Conservation (phyloP, 2,329 filamentous ascomycete species). For the Fusarium praegraminearum region DNA sequence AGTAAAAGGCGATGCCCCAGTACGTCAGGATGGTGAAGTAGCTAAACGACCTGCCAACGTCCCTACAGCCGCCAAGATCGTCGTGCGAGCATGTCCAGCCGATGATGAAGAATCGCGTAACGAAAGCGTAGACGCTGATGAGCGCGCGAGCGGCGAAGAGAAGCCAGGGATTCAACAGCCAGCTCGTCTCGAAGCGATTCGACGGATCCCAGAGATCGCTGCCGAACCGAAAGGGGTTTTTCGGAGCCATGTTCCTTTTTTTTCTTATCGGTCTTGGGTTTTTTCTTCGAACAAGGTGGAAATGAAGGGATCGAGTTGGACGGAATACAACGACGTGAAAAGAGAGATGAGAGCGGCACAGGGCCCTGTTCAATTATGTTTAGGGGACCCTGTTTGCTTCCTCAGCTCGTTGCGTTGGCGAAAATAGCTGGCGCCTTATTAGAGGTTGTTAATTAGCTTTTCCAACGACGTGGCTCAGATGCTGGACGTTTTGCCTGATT, state of each 20-base stretch:
- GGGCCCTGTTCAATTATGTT: background rate
- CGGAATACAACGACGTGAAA: background rate
- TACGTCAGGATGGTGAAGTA: constrained; percentile 87
- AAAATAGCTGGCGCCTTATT: background rate
- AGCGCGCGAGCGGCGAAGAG: constrained; percentile 69
- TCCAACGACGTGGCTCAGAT: constrained; percentile 14
- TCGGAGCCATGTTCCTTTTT: constrained; percentile 34
- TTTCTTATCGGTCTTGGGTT: background rate
- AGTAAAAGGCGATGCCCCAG: constrained; percentile 87
- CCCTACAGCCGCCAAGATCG: constrained; percentile 56
- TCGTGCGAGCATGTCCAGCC: constrained; percentile 71
- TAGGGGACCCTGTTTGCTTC: constrained; percentile 5
- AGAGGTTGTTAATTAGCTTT: background rate
- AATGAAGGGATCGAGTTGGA: background rate
- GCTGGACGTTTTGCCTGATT: constrained; percentile 27
- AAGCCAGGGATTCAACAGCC: constrained; percentile 75
- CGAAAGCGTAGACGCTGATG: constrained; percentile 75
- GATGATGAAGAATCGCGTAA: constrained; percentile 76
- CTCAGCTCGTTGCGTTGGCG: constrained; percentile 12
- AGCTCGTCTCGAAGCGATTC: constrained; percentile 82
- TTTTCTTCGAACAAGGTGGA: background rate
- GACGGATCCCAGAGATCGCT: constrained; percentile 64
- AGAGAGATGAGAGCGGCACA: background rate
- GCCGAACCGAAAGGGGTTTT: constrained; percentile 56
- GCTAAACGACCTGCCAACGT: constrained; percentile 72